Evolutionary conservation across 805 yeast species (phyloP), one percentile per base, ranked within the genome.

Genomic region (Nakazawaea holstii): DNA sequence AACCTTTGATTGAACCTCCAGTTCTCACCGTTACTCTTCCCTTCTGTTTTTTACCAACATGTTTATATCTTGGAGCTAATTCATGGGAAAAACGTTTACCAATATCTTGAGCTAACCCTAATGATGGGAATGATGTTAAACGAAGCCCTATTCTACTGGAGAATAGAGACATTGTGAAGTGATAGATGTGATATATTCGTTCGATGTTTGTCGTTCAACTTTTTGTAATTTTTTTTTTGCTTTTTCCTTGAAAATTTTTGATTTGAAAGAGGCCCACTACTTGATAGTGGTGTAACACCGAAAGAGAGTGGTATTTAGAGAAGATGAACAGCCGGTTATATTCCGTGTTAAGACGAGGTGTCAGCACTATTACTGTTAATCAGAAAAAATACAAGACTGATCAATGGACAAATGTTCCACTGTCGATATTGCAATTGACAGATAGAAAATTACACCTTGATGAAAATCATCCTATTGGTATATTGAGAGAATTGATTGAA

Each of bases 1-100:
- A 84, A 29, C 99, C 99, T 63, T 87, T 90, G 46, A 78, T 74
- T 2, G 97, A 90, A 1, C 97, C 97, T 45, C 99, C 99, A 11
- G 86, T 87, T 65, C 96, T 84, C 9, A 91, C 97, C 1, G 95
- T 79, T 6, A 94, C 97, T 56, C 97, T 76, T 27, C 99, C 99
- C 64, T 94, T 94, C 67, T 87, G 90, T 42, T 88, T 87, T 66
- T 92, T 92, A 57, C 79, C 74, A 41, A 80, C 70, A 48, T 71
- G 69, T 55, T 77, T 81, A 63, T 73, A 82, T 58, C 92, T 73
- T 36, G 96, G 96, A n/a, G 89, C 88, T 55, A 62, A 77, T 57
- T 83, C 89, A 61, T 83, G 89, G 49, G 79, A 79, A 54, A 68
- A 74, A 60, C 87, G 67, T 39, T 64, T 63, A 45, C 59, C 62